Evolutionary conservation across 768 basidiomycete species (phyloP).

Genomic region (Boletus reticulatus): DNA sequence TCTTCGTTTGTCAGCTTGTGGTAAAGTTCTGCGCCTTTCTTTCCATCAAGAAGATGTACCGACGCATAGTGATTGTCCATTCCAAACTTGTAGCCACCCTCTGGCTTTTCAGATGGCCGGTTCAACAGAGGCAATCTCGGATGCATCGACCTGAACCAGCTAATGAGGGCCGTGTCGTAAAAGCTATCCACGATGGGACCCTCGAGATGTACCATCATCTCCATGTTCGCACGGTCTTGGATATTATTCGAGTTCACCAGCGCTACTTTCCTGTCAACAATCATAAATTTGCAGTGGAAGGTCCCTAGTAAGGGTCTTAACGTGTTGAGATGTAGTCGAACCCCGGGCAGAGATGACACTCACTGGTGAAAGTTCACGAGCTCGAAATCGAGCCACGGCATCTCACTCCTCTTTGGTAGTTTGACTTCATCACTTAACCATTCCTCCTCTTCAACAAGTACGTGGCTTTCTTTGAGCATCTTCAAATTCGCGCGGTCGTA

Average conservation of each 20-base stretch:
- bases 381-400: conserved; percentile 59
- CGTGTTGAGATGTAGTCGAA: neutral
- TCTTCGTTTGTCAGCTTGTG: conserved; percentile 16
- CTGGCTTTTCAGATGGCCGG: conserved; percentile 30
- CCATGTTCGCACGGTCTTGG: conserved; percentile 51
- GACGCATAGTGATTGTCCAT: conserved; percentile 34
- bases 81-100: conserved; percentile 37
- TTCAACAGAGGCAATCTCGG: conserved; percentile 44
- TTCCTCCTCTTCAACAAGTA: conserved; percentile 43
- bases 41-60: conserved; percentile 26
- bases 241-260: conserved; percentile 69
- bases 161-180: conserved; percentile 66
- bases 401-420: conserved; percentile 51
- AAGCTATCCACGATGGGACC: conserved; percentile 68
- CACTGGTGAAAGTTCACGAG: conserved; percentile 54
- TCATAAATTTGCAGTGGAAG: conserved; percentile 69
- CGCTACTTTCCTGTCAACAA: conserved; percentile 67
- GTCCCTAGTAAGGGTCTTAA: conserved; percentile 55
- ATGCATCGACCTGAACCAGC: conserved; percentile 50
- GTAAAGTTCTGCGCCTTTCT: conserved; percentile 24
- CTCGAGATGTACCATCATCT: conserved; percentile 70
- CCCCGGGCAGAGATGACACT: neutral
- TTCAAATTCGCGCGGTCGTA: conserved; percentile 66
- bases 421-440: conserved; percentile 46
- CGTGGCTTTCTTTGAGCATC: conserved; percentile 46